Percentiles rank a stretch among this genome's conserved stretches.
phyloP scores from a whole-genome alignment of 2,329 filamentous ascomycete species.

The Pseudocercospora fijiensis region DNA sequence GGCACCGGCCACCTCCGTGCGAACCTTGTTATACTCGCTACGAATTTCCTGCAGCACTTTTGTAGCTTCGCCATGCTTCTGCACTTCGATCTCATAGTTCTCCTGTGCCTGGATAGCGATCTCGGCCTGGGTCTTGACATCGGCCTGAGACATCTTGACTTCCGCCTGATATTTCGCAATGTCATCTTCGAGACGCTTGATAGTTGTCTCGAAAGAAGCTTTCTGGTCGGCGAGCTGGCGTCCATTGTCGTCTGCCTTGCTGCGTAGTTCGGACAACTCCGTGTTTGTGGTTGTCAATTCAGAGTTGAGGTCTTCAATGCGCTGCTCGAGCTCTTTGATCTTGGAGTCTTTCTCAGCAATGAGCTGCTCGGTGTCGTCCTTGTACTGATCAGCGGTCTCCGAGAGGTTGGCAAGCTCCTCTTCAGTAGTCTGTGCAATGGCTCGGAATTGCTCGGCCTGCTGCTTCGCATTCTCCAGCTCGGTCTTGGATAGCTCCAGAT shows the following conservation, averaged over 20 bases:
- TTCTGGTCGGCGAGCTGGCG: slow-evolving; percentile 79
- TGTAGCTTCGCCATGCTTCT: slow-evolving; percentile 95
- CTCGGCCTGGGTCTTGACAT: slow-evolving; percentile 87
- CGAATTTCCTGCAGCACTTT: slow-evolving; percentile 78
- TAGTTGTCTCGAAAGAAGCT: slow-evolving; percentile 71
- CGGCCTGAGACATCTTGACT: slow-evolving; percentile 81
- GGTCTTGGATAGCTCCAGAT: slow-evolving; percentile 75
- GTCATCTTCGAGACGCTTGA: slow-evolving; percentile 78
- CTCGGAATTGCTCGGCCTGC: slow-evolving; percentile 83
- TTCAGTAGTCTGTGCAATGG: slow-evolving; percentile 81
- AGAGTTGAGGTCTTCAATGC: slow-evolving; percentile 76
- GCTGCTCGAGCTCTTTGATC: slow-evolving; percentile 78
- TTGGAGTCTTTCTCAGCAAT: slow-evolving; percentile 75
- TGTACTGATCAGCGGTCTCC: slow-evolving; percentile 79
- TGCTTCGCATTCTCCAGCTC: slow-evolving; percentile 79
- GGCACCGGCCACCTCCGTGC: slow-evolving; percentile 71
- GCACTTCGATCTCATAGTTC: slow-evolving; percentile 89
- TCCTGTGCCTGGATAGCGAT: slow-evolving; percentile 92
- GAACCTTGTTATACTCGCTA: slow-evolving; percentile 76
- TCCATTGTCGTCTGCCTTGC: slow-evolving; percentile 73
- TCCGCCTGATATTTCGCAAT: slow-evolving; percentile 76
- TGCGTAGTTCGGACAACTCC: slow-evolving; percentile 76
- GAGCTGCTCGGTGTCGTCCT: slow-evolving; percentile 76
- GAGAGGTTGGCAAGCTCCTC: slow-evolving; percentile 79
- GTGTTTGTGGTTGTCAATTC: slow-evolving; percentile 80